Base-by-base conservation (phyloP, 192 early-diverging fungal genomes). In the Mortierella hygrophila region DNA sequence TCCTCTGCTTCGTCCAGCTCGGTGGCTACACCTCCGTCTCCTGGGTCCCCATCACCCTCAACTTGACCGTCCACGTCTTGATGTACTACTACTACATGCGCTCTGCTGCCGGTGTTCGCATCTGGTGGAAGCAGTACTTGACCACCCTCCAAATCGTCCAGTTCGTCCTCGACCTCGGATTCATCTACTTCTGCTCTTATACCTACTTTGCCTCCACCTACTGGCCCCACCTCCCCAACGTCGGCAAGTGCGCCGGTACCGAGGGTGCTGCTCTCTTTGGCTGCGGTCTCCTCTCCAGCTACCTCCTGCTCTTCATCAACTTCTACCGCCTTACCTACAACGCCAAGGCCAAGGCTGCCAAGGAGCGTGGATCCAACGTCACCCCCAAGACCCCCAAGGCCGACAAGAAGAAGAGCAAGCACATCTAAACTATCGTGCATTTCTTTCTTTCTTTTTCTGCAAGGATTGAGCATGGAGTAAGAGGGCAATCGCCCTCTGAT, bases 111-210 rank as follows among this genome's bases (percentile, higher is more conserved):
- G 91, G 94, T 47, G 94, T 94, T 84, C 89, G 91, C 82, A 93
- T 95, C 78, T 97, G 97, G 96, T 98, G 97, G 97, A 97, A 97
- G 90, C 93, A 96, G 89, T 95, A 96, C 87, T 89, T 98, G 46
- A 98, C 97, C 49, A 96, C 96, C 26, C 85, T 96, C 77, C 97
- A 98, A 90, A 98, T 98, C 75, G 83, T 90, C 72, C 97, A 98
- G 90, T 97, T 98, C 79, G 91, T 97, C 71, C 94, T 97, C 73
- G 97, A 97, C 82, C 90, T 98, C 29, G 89, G 92, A 77, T 91
- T 97, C 81, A 94, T 97, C 85, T 97, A 98, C 90, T 94, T 93
- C 87, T 95, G 94, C 91, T 92, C 96, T 54, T 98, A 97, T 91
- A 95, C 93, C 78, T 93, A 95, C 91, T 94, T 96, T 83, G 89